Base-by-base conservation (phyloP, 805 yeast genomes). In the Lipomyces sp. region DNA sequence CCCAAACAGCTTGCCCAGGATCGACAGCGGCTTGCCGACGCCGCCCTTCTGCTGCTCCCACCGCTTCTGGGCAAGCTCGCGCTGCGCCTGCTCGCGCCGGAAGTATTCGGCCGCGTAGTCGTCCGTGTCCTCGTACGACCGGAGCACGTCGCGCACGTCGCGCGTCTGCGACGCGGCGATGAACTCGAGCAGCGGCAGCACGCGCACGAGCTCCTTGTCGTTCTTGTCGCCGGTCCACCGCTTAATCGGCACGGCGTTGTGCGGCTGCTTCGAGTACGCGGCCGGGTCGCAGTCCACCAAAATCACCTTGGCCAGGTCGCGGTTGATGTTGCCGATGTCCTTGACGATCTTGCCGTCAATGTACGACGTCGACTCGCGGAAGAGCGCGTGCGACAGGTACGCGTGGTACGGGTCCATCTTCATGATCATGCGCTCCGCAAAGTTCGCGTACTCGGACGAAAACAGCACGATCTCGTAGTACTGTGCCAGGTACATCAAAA, bases 401-500 rank as follows among this genome's bases (percentile, higher is more conserved):
- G 95, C 95, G 65, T 85, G 90, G 70, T 85, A 80, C 18, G 98
- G 98, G 70, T 93, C 99, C 64, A 93, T 77, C 71, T 89, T 90
- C 60, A 83, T 82, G 44, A 90, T 87, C 37, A 88, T 80, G 61
- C 78, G 83, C 64, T 90, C 96, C 51, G 89, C 81, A 67, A 84
- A 84, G 75, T 85, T 84, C 81, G 82, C 83, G 63, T 85, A 84
- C 67, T 86, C 86, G 54, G 89, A 82, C 31, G 91, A 81, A 68
- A 93, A 93, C 41, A 95, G 73, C 46, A 93, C 98, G 66, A 93
- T 83, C 73, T 93, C 99, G 70, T 91, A 93, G 74, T 89, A 91
- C 72, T 87, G 95, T 6, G 96, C 86, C 62, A 93, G 74, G 70
- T 93, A 93, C 26, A 95, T 96, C 66, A 93, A 74, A 72, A 93